phyloP scores from a whole-genome alignment of 2,329 filamentous ascomycete species.

The Ophiocordyceps camponoti-leonardi region DNA sequence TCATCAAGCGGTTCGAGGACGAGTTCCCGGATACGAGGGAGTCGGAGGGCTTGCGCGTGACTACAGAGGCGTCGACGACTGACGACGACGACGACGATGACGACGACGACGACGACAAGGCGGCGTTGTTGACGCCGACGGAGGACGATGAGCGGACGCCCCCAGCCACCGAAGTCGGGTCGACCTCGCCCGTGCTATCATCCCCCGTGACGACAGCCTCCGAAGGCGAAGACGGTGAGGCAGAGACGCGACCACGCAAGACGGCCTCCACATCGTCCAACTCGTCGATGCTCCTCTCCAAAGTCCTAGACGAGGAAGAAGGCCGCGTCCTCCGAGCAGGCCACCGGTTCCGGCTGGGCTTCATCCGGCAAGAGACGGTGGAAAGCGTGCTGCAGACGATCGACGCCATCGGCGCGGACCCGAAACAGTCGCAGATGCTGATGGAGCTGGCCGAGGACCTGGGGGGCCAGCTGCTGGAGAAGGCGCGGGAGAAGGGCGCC shows the following conservation, averaged over 20 bases:
- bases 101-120: constrained; percentile 7
- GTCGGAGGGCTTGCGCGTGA: constrained; percentile 2
- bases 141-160: not conserved
- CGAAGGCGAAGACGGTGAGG: constrained; percentile 29
- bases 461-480: constrained; percentile 39
- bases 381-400: constrained; percentile 26
- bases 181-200: not conserved
- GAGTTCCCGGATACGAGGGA: constrained; percentile 79
- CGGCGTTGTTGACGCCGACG: not conserved
- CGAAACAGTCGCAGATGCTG: constrained; percentile 33
- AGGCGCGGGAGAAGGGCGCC: constrained; percentile 39
- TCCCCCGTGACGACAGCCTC: constrained; percentile 19
- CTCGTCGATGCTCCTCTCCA: constrained; percentile 28
- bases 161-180: not conserved
- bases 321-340: constrained; percentile 36
- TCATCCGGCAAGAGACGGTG: constrained; percentile 34
- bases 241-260: constrained; percentile 21
- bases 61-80: not conserved
- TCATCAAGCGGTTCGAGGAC: constrained; percentile 90
- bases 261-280: constrained; percentile 29
- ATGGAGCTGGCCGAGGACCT: constrained; percentile 46
- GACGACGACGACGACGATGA: constrained; percentile 4
- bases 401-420: constrained; percentile 32
- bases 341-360: constrained; percentile 36
- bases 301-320: constrained; percentile 37